Evolutionary conservation across 2,329 filamentous ascomycete genomes (phyloP).

Genomic region (Cladophialophora chaetospira): DNA sequence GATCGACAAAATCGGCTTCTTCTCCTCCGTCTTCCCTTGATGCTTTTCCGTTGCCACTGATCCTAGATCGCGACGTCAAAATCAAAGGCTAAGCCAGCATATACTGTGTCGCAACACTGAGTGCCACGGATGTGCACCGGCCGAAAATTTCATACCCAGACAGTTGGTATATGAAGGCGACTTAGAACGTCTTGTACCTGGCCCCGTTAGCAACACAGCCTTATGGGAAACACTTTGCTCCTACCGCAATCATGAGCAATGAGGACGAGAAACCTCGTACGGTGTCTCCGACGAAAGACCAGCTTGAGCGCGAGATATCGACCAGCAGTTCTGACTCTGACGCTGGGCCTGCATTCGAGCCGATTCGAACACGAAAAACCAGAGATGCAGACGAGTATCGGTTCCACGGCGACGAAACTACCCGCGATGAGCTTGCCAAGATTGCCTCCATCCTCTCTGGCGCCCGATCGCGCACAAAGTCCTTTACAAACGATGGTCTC

Average conservation of each 20-base stretch:
- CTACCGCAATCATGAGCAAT: slow-evolving; percentile 4
- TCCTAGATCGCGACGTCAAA: too few relatives aligned
- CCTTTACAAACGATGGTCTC: slow-evolving; percentile 13
- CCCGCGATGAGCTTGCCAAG: slow-evolving; percentile 20
- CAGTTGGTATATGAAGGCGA: too few relatives aligned
- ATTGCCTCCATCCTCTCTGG: slow-evolving; percentile 28
- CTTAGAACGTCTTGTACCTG: too few relatives aligned
- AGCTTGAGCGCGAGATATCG: slow-evolving; percentile 14
- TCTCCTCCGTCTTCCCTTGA: too few relatives aligned
- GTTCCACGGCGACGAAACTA: slow-evolving; percentile 16
- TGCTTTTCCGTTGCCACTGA: too few relatives aligned
- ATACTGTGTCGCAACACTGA: too few relatives aligned
- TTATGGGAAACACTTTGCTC: too few relatives aligned
- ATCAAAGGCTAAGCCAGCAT: too few relatives aligned
- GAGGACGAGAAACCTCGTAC: neutral
- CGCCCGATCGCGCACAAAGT: slow-evolving; percentile 9
- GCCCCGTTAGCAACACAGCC: too few relatives aligned
- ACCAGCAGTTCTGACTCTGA: slow-evolving; percentile 45
- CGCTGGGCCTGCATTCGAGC: slow-evolving; percentile 24
- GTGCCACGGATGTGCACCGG: too few relatives aligned
- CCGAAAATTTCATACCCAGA: too few relatives aligned
- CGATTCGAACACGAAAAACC: slow-evolving; percentile 27
- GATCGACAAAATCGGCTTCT: too few relatives aligned
- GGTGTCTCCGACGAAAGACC: neutral
- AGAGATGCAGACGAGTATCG: slow-evolving; percentile 23